These are phyloP conservation scores for Citrullus mucosospermus DNA, from an alignment of 306 rosid genomes.

Conservation along the genomic window DNA sequence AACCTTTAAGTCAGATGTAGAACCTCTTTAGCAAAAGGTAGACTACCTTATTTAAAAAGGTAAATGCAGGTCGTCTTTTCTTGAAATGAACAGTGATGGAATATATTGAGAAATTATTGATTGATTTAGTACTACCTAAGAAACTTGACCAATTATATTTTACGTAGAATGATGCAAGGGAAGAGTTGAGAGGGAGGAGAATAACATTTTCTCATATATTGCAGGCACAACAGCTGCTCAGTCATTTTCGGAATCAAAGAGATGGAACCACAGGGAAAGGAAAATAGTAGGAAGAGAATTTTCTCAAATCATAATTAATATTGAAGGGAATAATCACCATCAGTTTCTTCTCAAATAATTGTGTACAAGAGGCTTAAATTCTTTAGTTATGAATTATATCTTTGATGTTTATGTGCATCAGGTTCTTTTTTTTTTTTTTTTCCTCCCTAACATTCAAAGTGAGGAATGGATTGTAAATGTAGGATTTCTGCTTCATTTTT, in stretches of 20 bases:
- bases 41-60: background rate
- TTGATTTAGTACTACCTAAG: background rate
- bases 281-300: slow-evolving; percentile 33
- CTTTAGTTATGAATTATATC: slow-evolving; percentile 24
- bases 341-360: background rate
- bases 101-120: background rate
- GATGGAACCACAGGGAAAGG: slow-evolving; percentile 54
- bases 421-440: slow-evolving; percentile 1
- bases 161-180: background rate
- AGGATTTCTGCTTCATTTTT: background rate
- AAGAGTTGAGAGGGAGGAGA: slow-evolving; percentile 1
- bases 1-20: background rate
- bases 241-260: slow-evolving; percentile 77
- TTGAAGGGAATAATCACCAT: slow-evolving; percentile 2
- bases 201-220: background rate
- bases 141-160: background rate
- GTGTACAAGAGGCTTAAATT: slow-evolving; percentile 16
- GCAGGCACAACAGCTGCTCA: slow-evolving; percentile 93
- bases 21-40: background rate
- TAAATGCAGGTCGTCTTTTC: background rate
- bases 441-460: slow-evolving; percentile 11
- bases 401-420: slow-evolving; percentile 13
- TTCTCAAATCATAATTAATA: background rate
- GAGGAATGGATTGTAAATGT: slow-evolving; percentile 14
- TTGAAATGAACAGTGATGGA: background rate